phyloP scores from a whole-genome alignment of 148 eudicot species.

The Camellia sinensis region DNA sequence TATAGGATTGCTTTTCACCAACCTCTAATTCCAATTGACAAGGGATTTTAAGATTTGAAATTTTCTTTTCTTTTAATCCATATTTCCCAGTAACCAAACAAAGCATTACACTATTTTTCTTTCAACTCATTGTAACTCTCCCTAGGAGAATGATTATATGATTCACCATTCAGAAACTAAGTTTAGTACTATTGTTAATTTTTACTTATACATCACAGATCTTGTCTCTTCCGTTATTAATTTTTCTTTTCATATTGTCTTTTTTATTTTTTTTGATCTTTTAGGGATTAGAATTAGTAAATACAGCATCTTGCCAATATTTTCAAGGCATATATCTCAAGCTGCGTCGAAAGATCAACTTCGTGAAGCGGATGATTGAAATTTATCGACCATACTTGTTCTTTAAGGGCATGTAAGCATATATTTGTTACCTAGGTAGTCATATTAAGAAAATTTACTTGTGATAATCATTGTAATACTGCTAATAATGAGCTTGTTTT shows the following conservation, averaged over 20 bases:
- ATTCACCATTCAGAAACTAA: background rate
- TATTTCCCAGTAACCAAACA: background rate
- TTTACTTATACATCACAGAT: background rate
- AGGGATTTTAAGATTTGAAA: background rate
- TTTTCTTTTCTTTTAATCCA: background rate
- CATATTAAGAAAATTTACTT: background rate
- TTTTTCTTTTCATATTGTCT: background rate
- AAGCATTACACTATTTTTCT: background rate
- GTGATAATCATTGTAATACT: too few species aligned
- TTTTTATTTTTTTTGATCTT: background rate
- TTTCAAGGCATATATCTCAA: slow-evolving; percentile 36
- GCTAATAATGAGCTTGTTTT: background rate
- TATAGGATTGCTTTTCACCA: background rate
- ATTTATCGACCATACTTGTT: slow-evolving; percentile 65
- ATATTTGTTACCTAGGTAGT: background rate
- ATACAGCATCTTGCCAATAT: slow-evolving; percentile 48
- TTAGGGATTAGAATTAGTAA: slow-evolving; percentile 48
- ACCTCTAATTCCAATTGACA: background rate
- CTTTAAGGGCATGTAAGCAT: slow-evolving; percentile 68
- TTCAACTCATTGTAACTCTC: background rate
- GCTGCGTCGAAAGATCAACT: slow-evolving; percentile 47
- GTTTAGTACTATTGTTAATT: background rate
- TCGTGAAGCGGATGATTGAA: slow-evolving; percentile 48
- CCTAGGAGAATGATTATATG: background rate
- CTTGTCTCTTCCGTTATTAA: background rate